Evolutionary conservation across 208 protist genomes (phyloP).

Genomic region (Leptomonas seymouri): DNA sequence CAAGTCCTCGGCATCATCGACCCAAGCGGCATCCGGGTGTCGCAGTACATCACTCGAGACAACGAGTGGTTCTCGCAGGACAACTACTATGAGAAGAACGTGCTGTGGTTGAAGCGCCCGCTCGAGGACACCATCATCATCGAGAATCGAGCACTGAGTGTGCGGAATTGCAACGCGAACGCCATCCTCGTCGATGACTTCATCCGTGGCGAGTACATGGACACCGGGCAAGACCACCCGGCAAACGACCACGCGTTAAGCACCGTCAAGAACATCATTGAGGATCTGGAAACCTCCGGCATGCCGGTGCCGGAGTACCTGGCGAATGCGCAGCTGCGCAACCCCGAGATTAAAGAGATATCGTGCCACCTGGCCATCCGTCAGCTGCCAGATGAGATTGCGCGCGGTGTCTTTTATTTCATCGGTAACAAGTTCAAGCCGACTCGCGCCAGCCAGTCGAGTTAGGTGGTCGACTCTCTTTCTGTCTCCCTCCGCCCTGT

Average conservation of each 20-base stretch:
- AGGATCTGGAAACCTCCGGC: conserved; percentile 69
- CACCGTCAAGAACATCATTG: conserved; percentile 72
- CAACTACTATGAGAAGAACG: conserved; percentile 92
- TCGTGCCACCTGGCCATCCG: conserved; percentile 85
- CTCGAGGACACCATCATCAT: conserved; percentile 84
- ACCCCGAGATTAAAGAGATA: conserved; percentile 79
- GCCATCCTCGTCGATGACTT: conserved; percentile 90
- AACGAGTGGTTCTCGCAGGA: conserved; percentile 79
- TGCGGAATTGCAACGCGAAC: conserved; percentile 89
- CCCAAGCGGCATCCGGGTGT: conserved; percentile 74
- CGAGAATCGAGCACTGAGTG: conserved; percentile 80
- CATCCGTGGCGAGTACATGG: conserved; percentile 91
- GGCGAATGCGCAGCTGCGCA: conserved; percentile 48
- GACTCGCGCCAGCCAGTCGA: neutral
- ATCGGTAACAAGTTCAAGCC: conserved; percentile 80
- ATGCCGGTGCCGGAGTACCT: conserved; percentile 78
- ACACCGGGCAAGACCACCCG: conserved; percentile 83
- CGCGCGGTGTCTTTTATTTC: conserved; percentile 88
- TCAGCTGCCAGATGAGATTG: conserved; percentile 87
- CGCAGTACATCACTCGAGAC: conserved; percentile 75
- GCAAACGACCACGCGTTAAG: conserved; percentile 77
- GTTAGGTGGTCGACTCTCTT: too few relatives aligned
- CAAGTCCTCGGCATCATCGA: conserved; percentile 87
- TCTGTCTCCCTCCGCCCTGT: too few relatives aligned
- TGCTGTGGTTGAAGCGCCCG: conserved; percentile 83